Evolutionary conservation across 1,139 yeast genomes (phyloP).

Genomic region (Arxiozyma slooffiae): DNA sequence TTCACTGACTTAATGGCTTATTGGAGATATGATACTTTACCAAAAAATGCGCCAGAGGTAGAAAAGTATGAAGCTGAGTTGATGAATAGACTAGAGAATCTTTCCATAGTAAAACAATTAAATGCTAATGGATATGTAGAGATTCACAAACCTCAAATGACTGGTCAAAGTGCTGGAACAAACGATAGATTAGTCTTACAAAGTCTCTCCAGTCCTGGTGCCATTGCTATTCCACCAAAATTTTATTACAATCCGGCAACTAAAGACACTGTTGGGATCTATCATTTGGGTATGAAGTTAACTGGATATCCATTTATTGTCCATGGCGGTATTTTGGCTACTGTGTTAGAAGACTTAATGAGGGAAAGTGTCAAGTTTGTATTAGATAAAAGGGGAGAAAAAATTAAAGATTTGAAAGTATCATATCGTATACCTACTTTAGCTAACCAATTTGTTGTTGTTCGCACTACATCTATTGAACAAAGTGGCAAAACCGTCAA

Average conservation of each 20-base stretch:
- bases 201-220: slow-evolving; percentile 57
- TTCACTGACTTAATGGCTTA: slow-evolving; percentile 29
- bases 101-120: slow-evolving; percentile 37
- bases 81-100: slow-evolving; percentile 39
- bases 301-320: slow-evolving; percentile 83
- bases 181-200: slow-evolving; percentile 31
- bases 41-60: slow-evolving; percentile 24
- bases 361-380: slow-evolving; percentile 29
- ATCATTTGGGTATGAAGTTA: slow-evolving; percentile 69
- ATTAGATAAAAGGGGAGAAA: slow-evolving; percentile 25
- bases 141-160: slow-evolving; percentile 7
- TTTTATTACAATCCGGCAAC: slow-evolving; percentile 51
- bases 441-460: slow-evolving; percentile 68
- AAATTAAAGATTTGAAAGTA: slow-evolving; percentile 21
- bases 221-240: slow-evolving; percentile 63
- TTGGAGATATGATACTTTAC: slow-evolving; percentile 27
- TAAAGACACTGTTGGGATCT: slow-evolving; percentile 53
- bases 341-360: slow-evolving; percentile 67
- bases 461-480: slow-evolving; percentile 41
- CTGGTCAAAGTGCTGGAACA: neutral
- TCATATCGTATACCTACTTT: slow-evolving; percentile 62
- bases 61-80: slow-evolving; percentile 31
- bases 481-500: slow-evolving; percentile 31
- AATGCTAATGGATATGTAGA: slow-evolving; percentile 32
- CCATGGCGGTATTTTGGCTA: slow-evolving; percentile 86